phyloP scores from a whole-genome alignment of 495 filamentous ascomycete species.

The Clohesyomyces aquaticus region DNA sequence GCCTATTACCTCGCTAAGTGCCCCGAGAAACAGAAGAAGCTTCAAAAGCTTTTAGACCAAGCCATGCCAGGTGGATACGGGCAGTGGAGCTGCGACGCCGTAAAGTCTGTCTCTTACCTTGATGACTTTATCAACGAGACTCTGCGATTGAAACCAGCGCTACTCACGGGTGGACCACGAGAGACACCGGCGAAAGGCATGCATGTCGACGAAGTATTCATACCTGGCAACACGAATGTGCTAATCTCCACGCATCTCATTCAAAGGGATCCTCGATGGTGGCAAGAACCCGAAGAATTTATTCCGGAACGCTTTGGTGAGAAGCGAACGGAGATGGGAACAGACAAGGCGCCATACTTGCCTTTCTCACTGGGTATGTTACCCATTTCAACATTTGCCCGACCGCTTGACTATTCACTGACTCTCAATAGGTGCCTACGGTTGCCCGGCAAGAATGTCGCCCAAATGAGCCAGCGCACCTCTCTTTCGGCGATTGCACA shows the following conservation, averaged over 20 bases:
- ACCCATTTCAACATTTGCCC: neutral
- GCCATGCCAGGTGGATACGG: constrained; percentile 19
- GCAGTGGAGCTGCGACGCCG: constrained; percentile 30
- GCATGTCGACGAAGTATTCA: constrained; percentile 49
- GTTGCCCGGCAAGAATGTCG: constrained; percentile 60
- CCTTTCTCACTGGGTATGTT: constrained; percentile 54
- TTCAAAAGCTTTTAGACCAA: constrained; percentile 34
- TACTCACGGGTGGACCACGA: constrained; percentile 52
- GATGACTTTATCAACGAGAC: constrained; percentile 60
- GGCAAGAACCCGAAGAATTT: constrained; percentile 48
- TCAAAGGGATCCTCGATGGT: constrained; percentile 40
- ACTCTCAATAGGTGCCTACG: constrained; percentile 45
- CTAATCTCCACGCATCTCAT: constrained; percentile 46
- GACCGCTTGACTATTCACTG: neutral
- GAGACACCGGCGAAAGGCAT: constrained; percentile 54
- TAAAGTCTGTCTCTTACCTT: constrained; percentile 46
- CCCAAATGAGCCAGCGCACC: constrained; percentile 55
- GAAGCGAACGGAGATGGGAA: constrained; percentile 50
- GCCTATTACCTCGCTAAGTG: constrained; percentile 39
- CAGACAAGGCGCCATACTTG: constrained; percentile 53
- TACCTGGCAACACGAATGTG: constrained; percentile 52
- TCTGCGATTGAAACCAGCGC: constrained; percentile 58
- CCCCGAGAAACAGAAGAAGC: constrained; percentile 23
- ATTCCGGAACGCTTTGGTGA: constrained; percentile 62
- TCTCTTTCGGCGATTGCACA: constrained; percentile 51